Evolutionary conservation across 2,329 filamentous ascomycete species (phyloP).

Genomic region (Fusarium anguioides): DNA sequence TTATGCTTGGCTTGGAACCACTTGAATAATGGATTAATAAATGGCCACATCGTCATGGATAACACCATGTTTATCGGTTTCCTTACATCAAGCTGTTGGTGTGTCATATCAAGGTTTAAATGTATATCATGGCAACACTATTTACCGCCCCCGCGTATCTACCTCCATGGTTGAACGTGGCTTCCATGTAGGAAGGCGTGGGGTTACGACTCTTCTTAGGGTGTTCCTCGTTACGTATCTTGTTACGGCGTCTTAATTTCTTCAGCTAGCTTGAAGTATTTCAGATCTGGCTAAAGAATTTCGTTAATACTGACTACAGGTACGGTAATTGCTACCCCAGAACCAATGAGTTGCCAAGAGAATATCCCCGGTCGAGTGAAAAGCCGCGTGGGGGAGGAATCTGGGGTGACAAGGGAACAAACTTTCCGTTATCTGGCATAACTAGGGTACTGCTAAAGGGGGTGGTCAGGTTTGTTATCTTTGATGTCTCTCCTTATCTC

Average conservation of each 20-base stretch:
- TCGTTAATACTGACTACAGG: background rate
- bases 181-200: constrained; percentile 25
- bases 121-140: constrained; percentile 16
- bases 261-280: too few species aligned
- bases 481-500: constrained; percentile 26
- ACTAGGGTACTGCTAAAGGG: constrained; percentile 2
- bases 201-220: background rate
- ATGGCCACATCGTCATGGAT: constrained; percentile 1
- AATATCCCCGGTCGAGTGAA: background rate
- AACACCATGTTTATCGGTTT: constrained; percentile 14
- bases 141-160: constrained; percentile 19
- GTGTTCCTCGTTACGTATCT: too few species aligned
- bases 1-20: background rate
- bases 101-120: constrained; percentile 20
- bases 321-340: background rate
- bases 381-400: constrained; percentile 31
- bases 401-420: constrained; percentile 27
- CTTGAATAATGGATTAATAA: background rate
- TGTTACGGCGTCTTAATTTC: too few species aligned
- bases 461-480: constrained; percentile 33
- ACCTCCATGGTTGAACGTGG: constrained; percentile 9
- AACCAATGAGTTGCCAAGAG: constrained; percentile 2
- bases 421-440: constrained; percentile 28
- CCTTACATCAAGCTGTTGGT: constrained; percentile 8
- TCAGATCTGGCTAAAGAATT: too few species aligned